These are phyloP conservation scores for Podospora conica DNA, from an alignment of 495 filamentous ascomycete species.

Conservation along the genomic window DNA sequence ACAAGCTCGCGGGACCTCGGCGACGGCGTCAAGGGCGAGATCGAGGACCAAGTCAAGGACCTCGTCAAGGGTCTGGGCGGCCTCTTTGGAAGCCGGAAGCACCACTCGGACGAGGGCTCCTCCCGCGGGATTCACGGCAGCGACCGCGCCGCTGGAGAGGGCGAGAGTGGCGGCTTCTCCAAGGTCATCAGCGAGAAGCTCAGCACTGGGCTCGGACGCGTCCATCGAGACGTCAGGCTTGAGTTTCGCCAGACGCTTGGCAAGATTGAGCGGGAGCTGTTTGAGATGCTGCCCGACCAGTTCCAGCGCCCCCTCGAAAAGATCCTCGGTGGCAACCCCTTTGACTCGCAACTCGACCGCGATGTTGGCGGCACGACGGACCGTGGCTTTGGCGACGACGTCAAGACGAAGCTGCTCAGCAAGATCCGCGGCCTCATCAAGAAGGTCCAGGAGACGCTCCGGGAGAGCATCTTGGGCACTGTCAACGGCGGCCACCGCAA, in stretches of 20 bases:
- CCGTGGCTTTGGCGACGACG: constrained; percentile 26
- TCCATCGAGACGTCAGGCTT: constrained; percentile 32
- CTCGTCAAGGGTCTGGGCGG: constrained; percentile 31
- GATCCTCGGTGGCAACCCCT: constrained; percentile 33
- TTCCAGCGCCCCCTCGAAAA: constrained; percentile 31
- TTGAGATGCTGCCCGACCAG: constrained; percentile 30
- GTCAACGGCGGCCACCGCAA: constrained; percentile 34
- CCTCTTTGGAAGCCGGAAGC: constrained; percentile 26
- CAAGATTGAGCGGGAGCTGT: constrained; percentile 29
- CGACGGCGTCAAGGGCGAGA: constrained; percentile 30
- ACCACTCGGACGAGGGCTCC: constrained; percentile 10
- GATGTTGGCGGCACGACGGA: constrained; percentile 16
- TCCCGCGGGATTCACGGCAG: constrained; percentile 19
- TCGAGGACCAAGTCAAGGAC: constrained; percentile 34
- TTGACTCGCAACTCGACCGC: constrained; percentile 29
- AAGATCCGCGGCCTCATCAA: constrained; percentile 30
- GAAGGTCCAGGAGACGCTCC: constrained; percentile 32
- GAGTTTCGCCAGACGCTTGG: constrained; percentile 33
- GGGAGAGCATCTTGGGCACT: constrained; percentile 27
- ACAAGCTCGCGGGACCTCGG: constrained; percentile 30
- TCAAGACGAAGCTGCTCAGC: constrained; percentile 29
- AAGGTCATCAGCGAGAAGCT: constrained; percentile 34
- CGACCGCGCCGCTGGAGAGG: constrained; percentile 13
- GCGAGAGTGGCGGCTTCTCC: constrained; percentile 24
- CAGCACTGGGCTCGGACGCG: constrained; percentile 27